Base-by-base conservation (phyloP, 768 basidiomycete species). In the Podaxis sp. region DNA sequence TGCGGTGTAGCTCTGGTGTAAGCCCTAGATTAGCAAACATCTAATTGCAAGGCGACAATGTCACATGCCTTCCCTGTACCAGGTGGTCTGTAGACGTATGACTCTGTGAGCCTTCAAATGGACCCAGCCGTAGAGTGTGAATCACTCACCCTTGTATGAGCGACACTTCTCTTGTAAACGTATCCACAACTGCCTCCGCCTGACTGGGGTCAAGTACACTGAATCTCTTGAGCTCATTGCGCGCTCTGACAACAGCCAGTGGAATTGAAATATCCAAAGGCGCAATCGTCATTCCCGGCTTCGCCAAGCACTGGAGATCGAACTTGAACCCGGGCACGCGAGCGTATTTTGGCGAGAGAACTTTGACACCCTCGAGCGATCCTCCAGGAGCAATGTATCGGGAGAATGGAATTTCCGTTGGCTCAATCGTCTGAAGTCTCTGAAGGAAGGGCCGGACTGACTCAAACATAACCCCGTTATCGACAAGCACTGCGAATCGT, bases 161-260 rank as follows among this genome's bases (percentile, higher is more conserved):
- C 0, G 82, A 75, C 0, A 91, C 68, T 64, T 90, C 87, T 52
- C 83, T 71, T 0, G 78, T 81, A 37, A 91, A 68, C 0, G 82
- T 75, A 59, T 86, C 81, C 3, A 93, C 69, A 2, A 92, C 74
- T 1, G 90, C 86, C 57, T 89, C 85, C 0, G 80, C 85, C 67
- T 93, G 91, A 69, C 87, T 88, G 0, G 81, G 75, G 63, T 93
- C 91, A 28, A 93, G 74, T 5, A 79, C 73, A 66, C 86, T 90
- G 3, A 72, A 70, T 16, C 66, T 55, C 21, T 28, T 71, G n/a
- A 91, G 69, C 44, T 77, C 74, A 21, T 69, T 61, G 4, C 83
- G 78, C 0, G 82, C 87, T n/a, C 60, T 61, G 3, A 66, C 74
- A n/a, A 88, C 67, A 0, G 85, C 84, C 9, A 57, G 62, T 6